Conservation (phyloP, 352 stramenopile species). For the Pythium chondricola region DNA sequence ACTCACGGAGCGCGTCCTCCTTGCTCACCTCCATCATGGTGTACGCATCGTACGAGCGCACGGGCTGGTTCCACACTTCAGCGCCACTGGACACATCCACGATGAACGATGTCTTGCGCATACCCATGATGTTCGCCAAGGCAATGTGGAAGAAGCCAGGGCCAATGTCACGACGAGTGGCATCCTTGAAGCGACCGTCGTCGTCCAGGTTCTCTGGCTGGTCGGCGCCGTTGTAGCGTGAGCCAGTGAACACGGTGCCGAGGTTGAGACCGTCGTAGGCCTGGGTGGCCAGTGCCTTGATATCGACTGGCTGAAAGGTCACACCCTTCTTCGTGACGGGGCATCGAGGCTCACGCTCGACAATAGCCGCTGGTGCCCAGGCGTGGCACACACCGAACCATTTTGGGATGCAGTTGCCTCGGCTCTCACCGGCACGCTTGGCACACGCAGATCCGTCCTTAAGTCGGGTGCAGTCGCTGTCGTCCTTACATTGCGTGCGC, state of each 20-base stretch:
- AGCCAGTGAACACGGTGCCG: constrained; percentile 20
- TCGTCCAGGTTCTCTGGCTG: constrained; percentile 5
- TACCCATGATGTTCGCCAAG: constrained; percentile 20
- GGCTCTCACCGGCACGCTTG: constrained; percentile 5
- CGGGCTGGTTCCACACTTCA: constrained; percentile 21
- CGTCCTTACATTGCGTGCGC: neutral
- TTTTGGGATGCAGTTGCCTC: constrained; percentile 15
- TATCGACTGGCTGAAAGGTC: constrained; percentile 20
- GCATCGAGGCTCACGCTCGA: constrained; percentile 19
- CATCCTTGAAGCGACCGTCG: constrained; percentile 15
- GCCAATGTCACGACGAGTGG: constrained; percentile 16
- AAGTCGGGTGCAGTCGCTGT: constrained; percentile 7
- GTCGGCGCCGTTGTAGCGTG: constrained; percentile 17
- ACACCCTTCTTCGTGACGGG: constrained; percentile 18
- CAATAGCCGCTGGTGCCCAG: constrained; percentile 18
- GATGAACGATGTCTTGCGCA: constrained; percentile 14
- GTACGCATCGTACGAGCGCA: constrained; percentile 13
- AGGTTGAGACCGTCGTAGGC: constrained; percentile 18
- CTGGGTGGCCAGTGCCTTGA: constrained; percentile 24
- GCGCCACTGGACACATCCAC: constrained; percentile 10
- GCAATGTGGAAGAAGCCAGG: constrained; percentile 21
- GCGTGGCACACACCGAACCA: constrained; percentile 24
- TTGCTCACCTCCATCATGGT: neutral
- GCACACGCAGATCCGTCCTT: constrained; percentile 9
- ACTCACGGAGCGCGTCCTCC: neutral